phyloP scores from a whole-genome alignment of 352 stramenopile genomes.

The Pythium rishiriense region DNA sequence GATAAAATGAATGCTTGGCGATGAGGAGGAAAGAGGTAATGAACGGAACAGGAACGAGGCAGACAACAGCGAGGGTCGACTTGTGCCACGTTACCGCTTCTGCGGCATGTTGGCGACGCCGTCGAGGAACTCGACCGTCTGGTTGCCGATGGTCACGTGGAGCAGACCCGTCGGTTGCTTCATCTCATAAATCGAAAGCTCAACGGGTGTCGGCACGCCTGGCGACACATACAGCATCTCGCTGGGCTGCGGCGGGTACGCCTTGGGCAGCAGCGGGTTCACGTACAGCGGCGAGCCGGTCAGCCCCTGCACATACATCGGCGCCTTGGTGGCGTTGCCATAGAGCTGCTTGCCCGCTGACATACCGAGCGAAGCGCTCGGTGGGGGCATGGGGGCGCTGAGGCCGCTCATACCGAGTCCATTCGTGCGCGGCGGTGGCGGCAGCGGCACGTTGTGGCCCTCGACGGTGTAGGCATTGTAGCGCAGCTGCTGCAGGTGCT shows the following conservation, averaged over 20 bases:
- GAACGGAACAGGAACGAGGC: background rate
- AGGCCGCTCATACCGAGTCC: constrained; percentile 21
- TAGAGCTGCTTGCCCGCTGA: constrained; percentile 28
- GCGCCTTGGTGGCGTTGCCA: constrained; percentile 16
- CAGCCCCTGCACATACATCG: constrained; percentile 24
- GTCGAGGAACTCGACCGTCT: constrained; percentile 83
- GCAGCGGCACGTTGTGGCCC: constrained; percentile 44
- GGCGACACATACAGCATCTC: constrained; percentile 71
- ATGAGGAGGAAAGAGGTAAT: constrained; percentile 25
- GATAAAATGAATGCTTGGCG: background rate
- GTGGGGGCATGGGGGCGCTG: constrained; percentile 31
- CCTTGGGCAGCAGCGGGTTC: constrained; percentile 64
- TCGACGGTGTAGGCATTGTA: constrained; percentile 51
- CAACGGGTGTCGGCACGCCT: constrained; percentile 65
- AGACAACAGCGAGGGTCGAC: constrained; percentile 27
- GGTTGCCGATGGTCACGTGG: constrained; percentile 78
- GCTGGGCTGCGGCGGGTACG: constrained; percentile 52
- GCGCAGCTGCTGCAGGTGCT: constrained; percentile 58
- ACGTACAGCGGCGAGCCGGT: constrained; percentile 46
- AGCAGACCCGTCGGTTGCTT: constrained; percentile 82
- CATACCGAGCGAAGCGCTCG: constrained; percentile 40
- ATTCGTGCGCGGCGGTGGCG: constrained; percentile 26
- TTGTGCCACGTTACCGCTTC: constrained; percentile 52
- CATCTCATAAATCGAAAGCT: constrained; percentile 85
- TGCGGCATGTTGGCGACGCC: constrained; percentile 82